Conservation (phyloP, 306 rosid genomes). For the Crotalaria pallida region DNA sequence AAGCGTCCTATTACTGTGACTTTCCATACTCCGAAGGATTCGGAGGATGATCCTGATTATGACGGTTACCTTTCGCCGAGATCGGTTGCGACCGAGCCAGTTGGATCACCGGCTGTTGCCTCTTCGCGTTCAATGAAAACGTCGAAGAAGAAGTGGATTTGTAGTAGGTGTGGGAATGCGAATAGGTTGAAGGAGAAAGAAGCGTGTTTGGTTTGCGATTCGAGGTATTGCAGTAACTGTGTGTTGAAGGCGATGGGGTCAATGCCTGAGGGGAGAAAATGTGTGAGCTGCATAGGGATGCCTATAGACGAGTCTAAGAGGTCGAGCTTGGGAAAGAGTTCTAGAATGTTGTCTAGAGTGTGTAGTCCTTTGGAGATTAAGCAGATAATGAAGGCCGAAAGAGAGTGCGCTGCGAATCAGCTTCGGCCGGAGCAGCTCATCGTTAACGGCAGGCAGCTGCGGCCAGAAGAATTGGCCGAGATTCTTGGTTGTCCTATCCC, state of each 20-base stretch:
- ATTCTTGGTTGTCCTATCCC: constrained; percentile 60
- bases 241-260: constrained; percentile 91
- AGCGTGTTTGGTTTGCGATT: constrained; percentile 71
- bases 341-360: constrained; percentile 66
- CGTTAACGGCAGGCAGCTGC: constrained; percentile 69
- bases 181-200: constrained; percentile 79
- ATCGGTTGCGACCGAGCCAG: constrained; percentile 56
- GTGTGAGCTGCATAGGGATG: constrained; percentile 76
- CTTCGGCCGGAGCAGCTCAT: constrained; percentile 76
- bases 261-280: constrained; percentile 91
- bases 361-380: constrained; percentile 80
- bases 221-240: constrained; percentile 70
- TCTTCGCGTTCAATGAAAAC: background rate
- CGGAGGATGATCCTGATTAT: constrained; percentile 48
- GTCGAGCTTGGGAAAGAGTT: constrained; percentile 57
- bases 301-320: constrained; percentile 72
- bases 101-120: constrained; percentile 37
- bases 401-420: constrained; percentile 75
- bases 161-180: constrained; percentile 64
- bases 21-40: constrained; percentile 54
- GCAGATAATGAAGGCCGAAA: constrained; percentile 89
- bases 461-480: constrained; percentile 82
- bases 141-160: constrained; percentile 45
- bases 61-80: constrained; percentile 44
- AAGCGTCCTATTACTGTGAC: constrained; percentile 54